Base-by-base conservation (phyloP, 441 rosid genomes). In the Gossypium trilobum region DNA sequence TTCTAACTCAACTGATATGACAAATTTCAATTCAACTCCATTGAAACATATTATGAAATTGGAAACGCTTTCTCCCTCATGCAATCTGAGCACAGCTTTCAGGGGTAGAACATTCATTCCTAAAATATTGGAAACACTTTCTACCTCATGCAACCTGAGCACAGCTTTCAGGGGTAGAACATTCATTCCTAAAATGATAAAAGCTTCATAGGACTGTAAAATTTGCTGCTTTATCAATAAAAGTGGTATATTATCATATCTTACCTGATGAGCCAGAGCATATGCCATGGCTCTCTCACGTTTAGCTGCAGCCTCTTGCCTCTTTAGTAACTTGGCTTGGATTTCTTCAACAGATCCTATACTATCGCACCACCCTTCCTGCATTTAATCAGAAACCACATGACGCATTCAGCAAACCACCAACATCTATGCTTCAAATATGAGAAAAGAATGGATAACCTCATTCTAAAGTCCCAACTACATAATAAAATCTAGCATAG, bases 211-310 rank as follows among this genome's bases (percentile, higher is more conserved):
- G n/a, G 7, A 62, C 25, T 62, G 10, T 8, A 16, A 33, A 52
- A 61, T 33, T 61, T 33, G 50, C 25, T 2, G n/a, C 50, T 33
- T 27, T 17, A 48, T n/a, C 14, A 66, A n/a, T 46, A 13, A n/a
- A 48, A 56, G 1, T 56, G 66, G 44, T 33, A 29, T 72, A 29
- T 73, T 48, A 69, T 48, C 48, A 64, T 73, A 51, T 68, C 60
- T 73, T 77, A 95, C 98, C 93, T 95, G 98, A 81, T 95, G 98
- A 50, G 99, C 87, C 79, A 95, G 75, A 79, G 99, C 99, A 88
- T 95, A 95, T 20, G 99, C 98, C 95, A 95, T 95, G 56, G 98
- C 96, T 77, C 98, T 90, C 85, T 95, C 99, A 62, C 99, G 97
- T 85, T 95, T 95, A 66, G 95, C 96, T 62, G 97, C 98, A 86